Percentiles rank a stretch among this genome's conserved stretches.
phyloP scores from a whole-genome alignment of 2,329 filamentous ascomycete species.

The Ilyonectria robusta region DNA sequence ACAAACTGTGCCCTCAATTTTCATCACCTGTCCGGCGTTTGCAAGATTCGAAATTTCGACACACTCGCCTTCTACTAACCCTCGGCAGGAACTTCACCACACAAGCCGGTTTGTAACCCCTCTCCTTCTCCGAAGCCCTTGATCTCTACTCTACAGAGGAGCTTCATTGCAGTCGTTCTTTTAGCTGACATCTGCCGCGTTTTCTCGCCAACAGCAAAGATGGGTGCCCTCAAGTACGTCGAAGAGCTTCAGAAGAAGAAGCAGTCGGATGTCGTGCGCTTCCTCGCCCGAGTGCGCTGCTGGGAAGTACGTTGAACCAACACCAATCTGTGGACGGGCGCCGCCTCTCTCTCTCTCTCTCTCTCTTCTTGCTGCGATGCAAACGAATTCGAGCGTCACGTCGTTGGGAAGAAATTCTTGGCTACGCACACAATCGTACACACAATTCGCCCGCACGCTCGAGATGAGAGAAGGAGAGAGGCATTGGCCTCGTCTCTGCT shows the following conservation, averaged over 20 bases:
- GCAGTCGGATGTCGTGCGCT: conserved; percentile 99
- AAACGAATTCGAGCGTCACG: conserved; percentile 30
- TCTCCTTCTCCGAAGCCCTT: background rate
- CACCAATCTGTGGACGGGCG: conserved; percentile 55
- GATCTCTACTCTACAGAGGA: conserved; percentile 1
- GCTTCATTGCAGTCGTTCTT: conserved; percentile 13
- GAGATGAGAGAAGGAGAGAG: conserved; percentile 26
- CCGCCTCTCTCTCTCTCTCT: conserved; percentile 38
- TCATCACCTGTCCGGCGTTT: conserved; percentile 53
- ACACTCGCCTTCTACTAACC: conserved; percentile 55
- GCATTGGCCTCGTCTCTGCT: conserved; percentile 66
- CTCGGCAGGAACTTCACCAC: conserved; percentile 53
- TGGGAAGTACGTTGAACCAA: conserved; percentile 90
- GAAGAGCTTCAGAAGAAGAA: conserved; percentile 99
- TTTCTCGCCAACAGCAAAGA: conserved; percentile 71
- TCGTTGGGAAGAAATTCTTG: conserved; percentile 35
- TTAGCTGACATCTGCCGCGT: conserved; percentile 46
- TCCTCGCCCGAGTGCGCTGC: conserved; percentile 99
- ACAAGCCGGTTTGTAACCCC: conserved; percentile 55
- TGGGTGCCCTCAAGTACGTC: conserved; percentile 99
- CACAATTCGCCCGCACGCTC: conserved; percentile 14
- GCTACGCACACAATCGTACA: conserved; percentile 8
- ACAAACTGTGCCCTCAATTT: conserved; percentile 55
- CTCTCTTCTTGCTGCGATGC: conserved; percentile 23
- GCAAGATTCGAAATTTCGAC: conserved; percentile 50